A percentile compares a stretch with the other conserved stretches of the same genome.
phyloP scores from a whole-genome alignment of 257 asterid species.

The Hygrophila difformis region DNA sequence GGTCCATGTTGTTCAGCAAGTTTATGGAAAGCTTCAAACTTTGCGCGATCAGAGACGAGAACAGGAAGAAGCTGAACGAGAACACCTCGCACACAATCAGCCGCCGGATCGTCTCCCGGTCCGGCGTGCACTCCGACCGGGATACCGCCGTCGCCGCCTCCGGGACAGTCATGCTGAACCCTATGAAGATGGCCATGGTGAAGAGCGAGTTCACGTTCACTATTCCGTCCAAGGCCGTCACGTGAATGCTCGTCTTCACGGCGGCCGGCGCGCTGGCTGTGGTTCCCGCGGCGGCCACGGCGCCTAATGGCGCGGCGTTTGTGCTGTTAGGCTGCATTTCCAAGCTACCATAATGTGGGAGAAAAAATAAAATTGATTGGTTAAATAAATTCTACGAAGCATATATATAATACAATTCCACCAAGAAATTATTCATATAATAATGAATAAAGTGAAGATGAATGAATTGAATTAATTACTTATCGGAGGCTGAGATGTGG shows the following conservation, averaged over 20 bases:
- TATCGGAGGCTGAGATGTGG: too few relatives aligned
- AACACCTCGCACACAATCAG: constrained; percentile 27
- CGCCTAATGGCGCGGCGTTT: too few relatives aligned
- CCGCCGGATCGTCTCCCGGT: constrained; percentile 5
- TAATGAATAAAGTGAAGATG: too few relatives aligned
- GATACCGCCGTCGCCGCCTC: constrained; percentile 11
- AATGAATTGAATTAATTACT: too few relatives aligned
- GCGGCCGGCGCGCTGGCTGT: too few relatives aligned
- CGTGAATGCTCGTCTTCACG: constrained; percentile 23
- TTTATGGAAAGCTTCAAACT: constrained; percentile 28
- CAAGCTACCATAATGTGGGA: too few relatives aligned
- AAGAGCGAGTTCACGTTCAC: constrained; percentile 39
- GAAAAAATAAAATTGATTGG: too few relatives aligned
- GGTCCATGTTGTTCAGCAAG: constrained; percentile 15
- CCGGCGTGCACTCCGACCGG: constrained; percentile 14
- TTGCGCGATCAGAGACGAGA: constrained; percentile 30
- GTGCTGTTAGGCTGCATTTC: neutral
- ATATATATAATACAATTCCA: too few relatives aligned
- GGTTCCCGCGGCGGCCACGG: neutral
- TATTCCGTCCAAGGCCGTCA: constrained; percentile 36
- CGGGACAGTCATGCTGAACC: constrained; percentile 25
- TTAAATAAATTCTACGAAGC: too few relatives aligned
- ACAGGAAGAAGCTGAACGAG: constrained; percentile 34
- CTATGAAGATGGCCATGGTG: constrained; percentile 33
- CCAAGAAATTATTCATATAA: too few relatives aligned